Conservation (phyloP, 1,284 basidiomycete genomes). For the Fomitiporia mediterranea region DNA sequence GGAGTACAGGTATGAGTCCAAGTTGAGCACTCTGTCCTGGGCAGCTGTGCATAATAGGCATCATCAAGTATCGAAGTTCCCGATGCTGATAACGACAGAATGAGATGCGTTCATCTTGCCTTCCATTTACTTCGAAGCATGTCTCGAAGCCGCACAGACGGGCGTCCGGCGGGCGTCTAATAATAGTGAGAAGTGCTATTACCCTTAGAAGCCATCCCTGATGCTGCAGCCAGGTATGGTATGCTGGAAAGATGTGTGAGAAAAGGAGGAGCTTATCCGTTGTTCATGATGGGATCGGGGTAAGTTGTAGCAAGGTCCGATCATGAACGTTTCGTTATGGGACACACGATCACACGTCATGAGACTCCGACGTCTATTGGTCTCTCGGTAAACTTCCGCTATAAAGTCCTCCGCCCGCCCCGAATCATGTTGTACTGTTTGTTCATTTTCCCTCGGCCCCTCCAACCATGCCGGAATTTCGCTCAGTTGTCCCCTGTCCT, state of each 20-base stretch:
- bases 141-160: no score
- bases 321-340: background rate
- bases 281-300: background rate
- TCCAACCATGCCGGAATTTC: constrained; percentile 42
- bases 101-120: no score
- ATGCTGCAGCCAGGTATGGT: no score
- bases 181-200: no score
- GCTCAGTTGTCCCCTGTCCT: constrained; percentile 36
- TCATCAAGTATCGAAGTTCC: background rate
- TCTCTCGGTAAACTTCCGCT: background rate
- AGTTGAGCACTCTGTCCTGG: background rate
- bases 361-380: background rate
- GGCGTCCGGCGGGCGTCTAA: no score
- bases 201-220: no score
- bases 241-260: background rate
- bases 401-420: background rate
- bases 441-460: background rate
- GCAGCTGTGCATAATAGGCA: background rate
- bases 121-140: no score
- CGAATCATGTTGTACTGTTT: background rate
- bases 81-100: no score
- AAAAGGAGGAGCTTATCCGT: background rate
- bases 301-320: background rate
- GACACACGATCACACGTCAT: background rate
- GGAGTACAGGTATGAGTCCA: background rate